Base-by-base conservation (phyloP, 2,329 filamentous ascomycete species). In the Hansfordia pulvinata region DNA sequence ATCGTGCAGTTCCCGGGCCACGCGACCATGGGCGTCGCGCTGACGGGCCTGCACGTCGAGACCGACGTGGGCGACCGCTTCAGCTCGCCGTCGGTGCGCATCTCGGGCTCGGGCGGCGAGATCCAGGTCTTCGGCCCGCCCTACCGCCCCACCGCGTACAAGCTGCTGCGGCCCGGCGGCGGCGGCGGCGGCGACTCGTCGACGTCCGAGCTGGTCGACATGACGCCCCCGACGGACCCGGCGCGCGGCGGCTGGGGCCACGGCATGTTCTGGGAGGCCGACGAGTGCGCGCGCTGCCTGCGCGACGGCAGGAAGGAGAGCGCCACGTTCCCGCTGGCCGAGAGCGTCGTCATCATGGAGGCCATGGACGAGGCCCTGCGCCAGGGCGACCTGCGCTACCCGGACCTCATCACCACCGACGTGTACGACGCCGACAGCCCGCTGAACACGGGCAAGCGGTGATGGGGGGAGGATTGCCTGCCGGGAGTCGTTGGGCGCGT, bases 251-350 rank as follows among this genome's bases (percentile, higher is more conserved):
- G 44, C 36, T 64, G 56, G 54, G 83, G 82, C 8, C 76, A 83
- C 36, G 84, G 83, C 26, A 90, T 92, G 81, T 90, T 83, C 56
- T 88, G 77, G 77, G 79, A 86, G 50, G 82, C 82, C 2, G 81
- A 86, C 47, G 81, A 84, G 58, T 77, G 71, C 36, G 81, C 76
- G 16, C 63, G 75, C 23, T 82, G 78, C 38, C 46, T 93, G 30
- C 62, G 77, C 22, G 83, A 90, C 46, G 81, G 83, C 13, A 73
- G 72, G 53, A 67, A 76, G 42, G 76, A 93, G 60, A 84, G 82
- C 46, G 63, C 67, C 25, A 65, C 64, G 9, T 56, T 90, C 52
- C 71, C 76, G 12, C 69, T 71, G 60, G 64, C 70, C 23, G 85
- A 93, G 64, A 88, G 78, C 44, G 61, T 92, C 29, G 64, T 75